Conservation (phyloP, 169 alveolate genomes). For the Plasmodium cynomolgi region DNA sequence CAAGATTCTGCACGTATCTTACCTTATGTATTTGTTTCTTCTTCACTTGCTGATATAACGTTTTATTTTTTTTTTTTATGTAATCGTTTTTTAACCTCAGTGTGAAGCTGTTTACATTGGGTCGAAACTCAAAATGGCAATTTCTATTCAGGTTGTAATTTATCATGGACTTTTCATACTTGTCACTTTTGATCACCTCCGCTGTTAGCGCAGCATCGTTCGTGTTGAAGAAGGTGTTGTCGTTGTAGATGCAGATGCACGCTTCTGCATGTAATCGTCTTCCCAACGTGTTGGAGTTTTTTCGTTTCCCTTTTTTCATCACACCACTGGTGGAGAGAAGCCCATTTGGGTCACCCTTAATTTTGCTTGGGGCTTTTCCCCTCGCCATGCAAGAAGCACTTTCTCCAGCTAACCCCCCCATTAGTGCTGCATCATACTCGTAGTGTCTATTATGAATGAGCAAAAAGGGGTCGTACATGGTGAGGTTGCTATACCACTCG, state of each 20-base stretch:
- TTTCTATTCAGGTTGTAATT: slow-evolving; percentile 49
- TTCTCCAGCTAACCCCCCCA: background rate
- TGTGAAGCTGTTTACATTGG: slow-evolving; percentile 12
- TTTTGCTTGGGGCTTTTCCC: background rate
- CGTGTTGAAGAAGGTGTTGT: slow-evolving; percentile 12
- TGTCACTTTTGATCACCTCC: slow-evolving; percentile 22
- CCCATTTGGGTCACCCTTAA: background rate
- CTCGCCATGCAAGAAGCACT: background rate
- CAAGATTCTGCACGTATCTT: slow-evolving; percentile 31
- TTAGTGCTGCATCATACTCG: background rate
- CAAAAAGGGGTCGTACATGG: slow-evolving; percentile 37
- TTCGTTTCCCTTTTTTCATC: background rate
- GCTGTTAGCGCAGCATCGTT: background rate
- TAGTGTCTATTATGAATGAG: slow-evolving; percentile 2
- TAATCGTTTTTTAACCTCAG: slow-evolving; percentile 46
- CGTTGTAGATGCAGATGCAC: slow-evolving; percentile 50
- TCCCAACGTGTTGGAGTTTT: background rate
- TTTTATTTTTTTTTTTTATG: slow-evolving; percentile 59
- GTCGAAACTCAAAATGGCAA: slow-evolving; percentile 28
- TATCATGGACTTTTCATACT: slow-evolving; percentile 12
- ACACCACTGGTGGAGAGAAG: background rate
- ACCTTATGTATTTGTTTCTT: slow-evolving; percentile 24
- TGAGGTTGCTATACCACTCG: slow-evolving; percentile 49
- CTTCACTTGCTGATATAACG: background rate
- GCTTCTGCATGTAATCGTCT: background rate